A percentile compares a stretch with the other conserved stretches of the same genome.
Evolutionary conservation across 2,329 filamentous ascomycete species (phyloP).

Genomic region (Cladosporium sphaerospermum): DNA sequence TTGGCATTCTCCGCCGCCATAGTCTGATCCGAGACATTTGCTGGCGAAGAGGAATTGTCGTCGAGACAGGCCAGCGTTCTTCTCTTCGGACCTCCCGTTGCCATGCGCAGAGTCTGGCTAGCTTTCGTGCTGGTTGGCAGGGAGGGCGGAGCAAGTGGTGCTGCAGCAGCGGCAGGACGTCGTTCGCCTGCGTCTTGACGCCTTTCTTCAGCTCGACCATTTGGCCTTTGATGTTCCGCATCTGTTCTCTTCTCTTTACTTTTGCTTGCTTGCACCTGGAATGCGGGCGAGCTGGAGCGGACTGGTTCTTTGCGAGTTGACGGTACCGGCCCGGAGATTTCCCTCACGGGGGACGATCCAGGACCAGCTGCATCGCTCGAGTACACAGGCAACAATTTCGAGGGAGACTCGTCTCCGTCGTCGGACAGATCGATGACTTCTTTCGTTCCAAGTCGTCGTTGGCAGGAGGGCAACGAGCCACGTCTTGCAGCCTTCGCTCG

Average conservation of each 20-base stretch:
- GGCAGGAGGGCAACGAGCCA: constrained; percentile 11
- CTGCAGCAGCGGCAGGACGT: constrained; percentile 13
- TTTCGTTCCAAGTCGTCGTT: constrained; percentile 22
- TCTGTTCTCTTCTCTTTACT: neutral
- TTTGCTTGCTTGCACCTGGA: constrained; percentile 15
- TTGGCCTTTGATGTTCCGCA: neutral
- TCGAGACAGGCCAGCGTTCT: constrained; percentile 38
- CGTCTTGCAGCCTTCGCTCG: constrained; percentile 17
- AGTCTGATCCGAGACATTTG: too few relatives aligned
- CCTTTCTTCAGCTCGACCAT: neutral
- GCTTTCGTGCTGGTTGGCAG: constrained; percentile 1
- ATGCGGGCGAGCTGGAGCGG: constrained; percentile 33
- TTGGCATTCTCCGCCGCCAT: neutral
- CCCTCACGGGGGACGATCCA: constrained; percentile 17
- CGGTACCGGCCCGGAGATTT: constrained; percentile 14
- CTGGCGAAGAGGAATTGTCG: constrained; percentile 16
- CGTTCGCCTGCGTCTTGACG: constrained; percentile 18
- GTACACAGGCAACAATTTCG: constrained; percentile 21
- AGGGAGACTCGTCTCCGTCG: constrained; percentile 25
- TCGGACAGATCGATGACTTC: constrained; percentile 33
- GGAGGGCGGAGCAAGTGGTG: neutral
- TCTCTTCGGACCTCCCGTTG: constrained; percentile 34
- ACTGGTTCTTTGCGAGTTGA: constrained; percentile 11
- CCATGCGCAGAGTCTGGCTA: constrained; percentile 34
- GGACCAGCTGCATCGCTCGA: constrained; percentile 22